Percentiles rank a stretch among this genome's conserved stretches.
These are phyloP conservation scores for Prunella vulgaris DNA, from an alignment of 257 asterid species.

Conservation along the genomic window DNA sequence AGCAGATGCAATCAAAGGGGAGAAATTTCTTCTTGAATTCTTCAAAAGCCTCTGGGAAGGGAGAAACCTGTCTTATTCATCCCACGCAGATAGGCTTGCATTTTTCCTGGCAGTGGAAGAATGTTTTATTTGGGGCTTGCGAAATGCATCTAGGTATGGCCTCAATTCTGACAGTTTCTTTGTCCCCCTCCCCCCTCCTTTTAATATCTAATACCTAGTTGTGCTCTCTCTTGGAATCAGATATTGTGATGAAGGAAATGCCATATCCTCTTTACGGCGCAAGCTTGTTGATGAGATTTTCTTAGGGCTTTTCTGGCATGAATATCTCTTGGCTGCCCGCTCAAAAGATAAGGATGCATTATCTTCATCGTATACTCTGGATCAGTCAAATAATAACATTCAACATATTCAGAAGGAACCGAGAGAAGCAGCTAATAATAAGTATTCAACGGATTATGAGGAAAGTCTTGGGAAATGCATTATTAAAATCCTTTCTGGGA, in stretches of 20 bases:
- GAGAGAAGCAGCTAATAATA: slow-evolving; percentile 43
- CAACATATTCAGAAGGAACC: slow-evolving; percentile 45
- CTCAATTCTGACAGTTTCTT: slow-evolving; percentile 15
- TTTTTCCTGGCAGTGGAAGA: slow-evolving; percentile 69
- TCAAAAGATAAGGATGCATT: slow-evolving; percentile 39
- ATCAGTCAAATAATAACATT: slow-evolving; percentile 31
- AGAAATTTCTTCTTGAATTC: slow-evolving; percentile 70
- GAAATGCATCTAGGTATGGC: slow-evolving; percentile 73
- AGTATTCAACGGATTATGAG: slow-evolving; percentile 45
- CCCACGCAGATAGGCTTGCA: slow-evolving; percentile 54
- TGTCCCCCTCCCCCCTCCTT: slow-evolving; percentile 12
- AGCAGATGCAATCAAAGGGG: slow-evolving; percentile 50
- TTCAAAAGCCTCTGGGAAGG: slow-evolving; percentile 89
- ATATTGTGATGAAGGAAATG: slow-evolving; percentile 53
- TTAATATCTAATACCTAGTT: slow-evolving; percentile 20
- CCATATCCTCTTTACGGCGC: slow-evolving; percentile 37
- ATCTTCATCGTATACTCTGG: slow-evolving; percentile 25
- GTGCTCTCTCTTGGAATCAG: slow-evolving; percentile 42
- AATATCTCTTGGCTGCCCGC: slow-evolving; percentile 45
- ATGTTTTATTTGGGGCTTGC: slow-evolving; percentile 74
- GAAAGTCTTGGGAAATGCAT: slow-evolving; percentile 81
- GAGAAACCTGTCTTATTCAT: slow-evolving; percentile 53
- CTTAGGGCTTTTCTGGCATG: slow-evolving; percentile 72
- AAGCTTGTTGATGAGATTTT: slow-evolving; percentile 58
- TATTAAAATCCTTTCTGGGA: slow-evolving; percentile 65